Base-by-base conservation (phyloP, 2,329 filamentous ascomycete species). In the Penicillium decumbens region DNA sequence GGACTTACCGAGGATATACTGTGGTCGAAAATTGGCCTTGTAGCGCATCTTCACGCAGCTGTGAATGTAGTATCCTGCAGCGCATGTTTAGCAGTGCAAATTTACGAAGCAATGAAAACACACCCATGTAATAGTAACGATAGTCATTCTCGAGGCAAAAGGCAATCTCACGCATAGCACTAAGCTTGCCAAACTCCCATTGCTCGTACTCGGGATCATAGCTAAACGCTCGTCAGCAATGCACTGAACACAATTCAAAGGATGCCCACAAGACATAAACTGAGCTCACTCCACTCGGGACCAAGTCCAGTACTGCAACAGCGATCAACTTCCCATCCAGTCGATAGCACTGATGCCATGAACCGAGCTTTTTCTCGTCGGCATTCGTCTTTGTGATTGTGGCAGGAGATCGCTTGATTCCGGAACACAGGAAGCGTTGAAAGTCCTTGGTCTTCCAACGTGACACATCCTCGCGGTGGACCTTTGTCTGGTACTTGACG, bases 101-200 rank as follows among this genome's bases (percentile, higher is more conserved):
- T 20, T 20, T 33, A 25, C 33, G 10, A 1, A 7, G 27, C 10
- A 15, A 18, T 24, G 3, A 30, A 6, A 15, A 39, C 65, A 12
- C 57, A 77, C 75, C 82, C 82, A 85, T 84, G 67, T 84, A 84
- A 63, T 85, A 85, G 64, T 79, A 83, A 47, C 76, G 62, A 56
- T 84, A 83, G 0, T 68, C 70, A 4, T 69, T 74, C 58, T 84
- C 80, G 1, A 77, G 54, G 0, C 80, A 73, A 24, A 85, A 69
- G 1, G 75, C 73, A 24, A 81, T 77, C 61, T 85, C 82, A 45
- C 80, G 72, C 57, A 85, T 64, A 4, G 82, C 82, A 54, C 79
- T 82, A 42, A 84, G 64, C 62, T 85, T 85, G 4, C 82, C 82
- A 58, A 84, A 80, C 48, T 80, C 79, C 75, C 76, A 84, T 41